phyloP scores from a whole-genome alignment of 768 basidiomycete genomes.

The Podaxis pistillaris region DNA sequence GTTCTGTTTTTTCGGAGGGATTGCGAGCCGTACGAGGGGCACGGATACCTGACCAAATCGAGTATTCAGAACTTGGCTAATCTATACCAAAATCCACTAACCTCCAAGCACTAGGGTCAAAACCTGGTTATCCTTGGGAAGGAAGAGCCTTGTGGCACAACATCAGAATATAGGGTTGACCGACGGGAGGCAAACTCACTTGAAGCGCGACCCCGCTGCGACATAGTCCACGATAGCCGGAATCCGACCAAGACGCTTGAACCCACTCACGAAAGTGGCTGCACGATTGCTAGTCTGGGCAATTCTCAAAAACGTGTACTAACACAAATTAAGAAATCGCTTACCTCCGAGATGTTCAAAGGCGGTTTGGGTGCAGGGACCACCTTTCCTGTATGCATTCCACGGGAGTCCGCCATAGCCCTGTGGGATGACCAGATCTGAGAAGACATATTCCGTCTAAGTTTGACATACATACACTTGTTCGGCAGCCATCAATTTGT shows the following conservation, averaged over 20 bases:
- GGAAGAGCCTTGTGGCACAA: slow-evolving; percentile 53
- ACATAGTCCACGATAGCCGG: slow-evolving; percentile 92
- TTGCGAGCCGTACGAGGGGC: slow-evolving; percentile 85
- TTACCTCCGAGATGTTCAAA: slow-evolving; percentile 89
- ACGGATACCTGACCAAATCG: slow-evolving; percentile 63
- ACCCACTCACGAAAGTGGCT: slow-evolving; percentile 82
- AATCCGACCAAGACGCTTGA: slow-evolving; percentile 86
- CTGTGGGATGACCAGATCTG: slow-evolving; percentile 34
- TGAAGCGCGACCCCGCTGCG: slow-evolving; percentile 93
- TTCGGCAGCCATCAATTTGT: slow-evolving; percentile 94
- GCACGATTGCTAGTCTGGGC: slow-evolving; percentile 68
- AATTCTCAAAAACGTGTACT: slow-evolving; percentile 5
- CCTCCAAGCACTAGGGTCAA: slow-evolving; percentile 90
- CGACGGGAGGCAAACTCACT: slow-evolving; percentile 43
- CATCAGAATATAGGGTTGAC: neutral
- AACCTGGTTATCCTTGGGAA: slow-evolving; percentile 91
- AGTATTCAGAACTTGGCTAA: neutral
- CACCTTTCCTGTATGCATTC: slow-evolving; percentile 93
- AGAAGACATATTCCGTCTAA: neutral
- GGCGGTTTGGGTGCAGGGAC: slow-evolving; percentile 74
- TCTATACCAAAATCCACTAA: slow-evolving; percentile 25
- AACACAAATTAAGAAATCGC: neutral
- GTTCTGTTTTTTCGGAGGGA: slow-evolving; percentile 82
- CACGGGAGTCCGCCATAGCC: slow-evolving; percentile 73
- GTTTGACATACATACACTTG: slow-evolving; percentile 60